phyloP scores from a whole-genome alignment of 768 basidiomycete genomes.

The Podaxis sp. region DNA sequence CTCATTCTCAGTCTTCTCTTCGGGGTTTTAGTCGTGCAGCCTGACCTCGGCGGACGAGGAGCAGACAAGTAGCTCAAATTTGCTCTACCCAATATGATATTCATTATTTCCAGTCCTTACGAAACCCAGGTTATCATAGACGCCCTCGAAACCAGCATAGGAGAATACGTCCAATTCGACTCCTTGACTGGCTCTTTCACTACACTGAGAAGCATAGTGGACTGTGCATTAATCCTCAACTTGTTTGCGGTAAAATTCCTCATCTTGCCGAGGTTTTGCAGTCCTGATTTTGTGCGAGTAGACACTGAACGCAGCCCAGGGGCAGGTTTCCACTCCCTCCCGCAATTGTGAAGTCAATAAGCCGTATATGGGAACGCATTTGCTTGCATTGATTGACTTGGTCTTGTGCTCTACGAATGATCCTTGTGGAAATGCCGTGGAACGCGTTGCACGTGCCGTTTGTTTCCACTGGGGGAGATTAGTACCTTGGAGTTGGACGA shows the following conservation, averaged over 20 bases:
- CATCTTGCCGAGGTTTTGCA: neutral
- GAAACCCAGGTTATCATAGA: neutral
- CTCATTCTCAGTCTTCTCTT: constrained; percentile 56
- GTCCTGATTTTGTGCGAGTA: neutral
- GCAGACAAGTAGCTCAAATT: neutral
- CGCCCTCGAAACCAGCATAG: constrained; percentile 7
- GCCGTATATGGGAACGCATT: constrained; percentile 3
- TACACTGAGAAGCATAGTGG: neutral
- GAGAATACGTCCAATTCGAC: constrained; percentile 3
- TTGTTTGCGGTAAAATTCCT: constrained; percentile 4
- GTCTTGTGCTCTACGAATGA: neutral
- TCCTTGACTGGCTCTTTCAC: neutral
- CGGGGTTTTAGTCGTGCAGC: constrained; percentile 51
- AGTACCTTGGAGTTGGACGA: constrained; percentile 63
- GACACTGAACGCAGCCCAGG: neutral
- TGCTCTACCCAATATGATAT: neutral
- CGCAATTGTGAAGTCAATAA: neutral
- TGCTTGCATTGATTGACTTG: constrained; percentile 3
- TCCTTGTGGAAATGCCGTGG: neutral
- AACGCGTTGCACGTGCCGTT: constrained; percentile 35
- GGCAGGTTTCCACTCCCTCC: neutral
- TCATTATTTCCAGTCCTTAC: neutral
- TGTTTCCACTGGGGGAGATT: constrained; percentile 58
- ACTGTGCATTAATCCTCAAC: constrained; percentile 6
- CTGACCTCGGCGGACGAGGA: constrained; percentile 29